Percentiles rank a stretch among this genome's conserved stretches.
These are phyloP conservation scores for Neopestalotiopsis clavispora DNA, from an alignment of 2,329 filamentous ascomycete genomes.

Conservation along the genomic window DNA sequence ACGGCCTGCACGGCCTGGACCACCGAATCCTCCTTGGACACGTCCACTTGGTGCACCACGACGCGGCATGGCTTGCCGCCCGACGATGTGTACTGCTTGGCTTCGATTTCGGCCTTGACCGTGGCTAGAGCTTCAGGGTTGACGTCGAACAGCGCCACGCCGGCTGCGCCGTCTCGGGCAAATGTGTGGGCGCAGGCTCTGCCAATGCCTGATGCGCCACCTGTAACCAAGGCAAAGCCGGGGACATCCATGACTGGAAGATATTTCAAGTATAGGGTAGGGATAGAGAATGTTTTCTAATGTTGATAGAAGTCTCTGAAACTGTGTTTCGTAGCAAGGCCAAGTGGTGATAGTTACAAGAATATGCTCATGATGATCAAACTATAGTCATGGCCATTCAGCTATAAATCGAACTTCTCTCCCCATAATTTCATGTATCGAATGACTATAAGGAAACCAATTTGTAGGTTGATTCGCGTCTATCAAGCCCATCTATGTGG, in stretches of 20 bases:
- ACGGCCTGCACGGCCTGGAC: conserved; percentile 30
- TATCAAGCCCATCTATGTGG: background rate
- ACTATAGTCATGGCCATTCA: background rate
- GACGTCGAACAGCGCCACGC: conserved; percentile 34
- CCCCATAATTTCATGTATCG: no score
- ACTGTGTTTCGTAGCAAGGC: background rate
- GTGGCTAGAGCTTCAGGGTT: conserved; percentile 23
- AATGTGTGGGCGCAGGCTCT: conserved; percentile 35
- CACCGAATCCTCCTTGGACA: conserved; percentile 37
- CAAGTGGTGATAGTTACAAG: background rate
- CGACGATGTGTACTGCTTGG: conserved; percentile 11
- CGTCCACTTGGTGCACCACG: conserved; percentile 26
- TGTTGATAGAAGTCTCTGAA: background rate
- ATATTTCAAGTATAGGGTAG: background rate
- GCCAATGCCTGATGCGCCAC: conserved; percentile 38
- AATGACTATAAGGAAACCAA: background rate
- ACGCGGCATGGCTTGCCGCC: conserved; percentile 15
- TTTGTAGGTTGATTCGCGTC: background rate
- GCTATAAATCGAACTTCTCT: background rate
- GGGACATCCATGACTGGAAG: conserved; percentile 33
- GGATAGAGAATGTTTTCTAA: no score
- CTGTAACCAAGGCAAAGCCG: conserved; percentile 36
- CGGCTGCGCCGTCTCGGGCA: conserved; percentile 32
- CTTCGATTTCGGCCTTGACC: conserved; percentile 28
- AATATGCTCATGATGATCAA: no score